These are phyloP conservation scores for Amanita jacksonii DNA, from an alignment of 768 basidiomycete species.

Conservation along the genomic window DNA sequence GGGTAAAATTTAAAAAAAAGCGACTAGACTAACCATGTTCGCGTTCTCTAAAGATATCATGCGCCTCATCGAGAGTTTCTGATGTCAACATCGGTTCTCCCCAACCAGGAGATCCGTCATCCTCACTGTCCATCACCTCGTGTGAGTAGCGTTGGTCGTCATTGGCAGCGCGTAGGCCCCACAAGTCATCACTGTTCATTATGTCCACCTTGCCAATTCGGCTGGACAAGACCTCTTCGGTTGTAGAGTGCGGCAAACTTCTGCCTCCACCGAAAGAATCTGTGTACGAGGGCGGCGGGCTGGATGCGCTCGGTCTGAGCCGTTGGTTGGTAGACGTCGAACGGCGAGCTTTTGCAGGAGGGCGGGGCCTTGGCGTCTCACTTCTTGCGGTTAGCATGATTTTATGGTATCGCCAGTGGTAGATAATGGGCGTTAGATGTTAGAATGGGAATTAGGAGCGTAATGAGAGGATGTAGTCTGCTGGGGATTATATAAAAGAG, in stretches of 20 bases:
- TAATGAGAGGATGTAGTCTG: slow-evolving; percentile 7
- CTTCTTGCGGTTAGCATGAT: slow-evolving; percentile 25
- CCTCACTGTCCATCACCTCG: slow-evolving; percentile 7
- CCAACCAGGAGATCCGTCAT: slow-evolving; percentile 16
- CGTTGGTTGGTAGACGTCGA: slow-evolving; percentile 19
- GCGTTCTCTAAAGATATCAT: slow-evolving; percentile 64
- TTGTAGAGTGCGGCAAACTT: slow-evolving; percentile 7
- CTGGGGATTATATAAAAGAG: not conserved
- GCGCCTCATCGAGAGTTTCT: slow-evolving; percentile 60
- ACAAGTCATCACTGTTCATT: not conserved
- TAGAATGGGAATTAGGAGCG: slow-evolving; percentile 3
- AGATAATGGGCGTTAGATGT: not conserved
- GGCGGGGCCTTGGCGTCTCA: slow-evolving; percentile 56
- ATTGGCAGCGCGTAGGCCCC: slow-evolving; percentile 2
- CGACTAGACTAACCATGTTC: slow-evolving; percentile 59
- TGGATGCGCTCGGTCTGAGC: slow-evolving; percentile 18
- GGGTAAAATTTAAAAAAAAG: slow-evolving; percentile 6
- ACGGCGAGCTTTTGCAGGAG: slow-evolving; percentile 60
- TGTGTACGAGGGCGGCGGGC: slow-evolving; percentile 19
- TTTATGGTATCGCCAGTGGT: not conserved
- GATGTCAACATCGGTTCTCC: slow-evolving; percentile 61
- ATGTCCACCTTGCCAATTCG: not conserved
- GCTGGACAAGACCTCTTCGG: slow-evolving; percentile 3
- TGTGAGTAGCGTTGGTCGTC: not conserved
- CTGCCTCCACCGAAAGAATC: slow-evolving; percentile 3